A percentile compares a stretch with the other conserved stretches of the same genome.
These are phyloP conservation scores for Exophiala calicioides DNA, from an alignment of 2,329 filamentous ascomycete genomes.

Conservation along the genomic window DNA sequence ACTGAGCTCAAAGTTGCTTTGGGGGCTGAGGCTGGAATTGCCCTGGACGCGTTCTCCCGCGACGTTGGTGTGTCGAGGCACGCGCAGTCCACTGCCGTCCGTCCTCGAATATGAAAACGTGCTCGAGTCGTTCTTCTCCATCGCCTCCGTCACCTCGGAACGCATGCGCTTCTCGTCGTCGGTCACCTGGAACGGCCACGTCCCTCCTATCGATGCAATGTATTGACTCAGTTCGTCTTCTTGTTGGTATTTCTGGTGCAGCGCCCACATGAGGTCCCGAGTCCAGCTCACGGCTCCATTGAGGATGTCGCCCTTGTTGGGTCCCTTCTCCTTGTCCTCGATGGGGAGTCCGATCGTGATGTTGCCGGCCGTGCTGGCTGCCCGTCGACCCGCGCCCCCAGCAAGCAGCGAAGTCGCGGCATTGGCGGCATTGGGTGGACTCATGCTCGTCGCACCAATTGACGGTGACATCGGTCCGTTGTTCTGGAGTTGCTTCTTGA, in stretches of 20 bases:
- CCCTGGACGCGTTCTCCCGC: constrained; percentile 71
- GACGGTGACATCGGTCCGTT: constrained; percentile 87
- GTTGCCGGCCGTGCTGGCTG: constrained; percentile 72
- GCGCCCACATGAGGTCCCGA: constrained; percentile 94
- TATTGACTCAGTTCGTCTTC: constrained; percentile 81
- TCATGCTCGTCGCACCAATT: constrained; percentile 67
- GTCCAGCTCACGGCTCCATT: constrained; percentile 98
- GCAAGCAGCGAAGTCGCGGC: constrained; percentile 81
- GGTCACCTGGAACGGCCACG: constrained; percentile 76
- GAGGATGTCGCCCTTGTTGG: constrained; percentile 97
- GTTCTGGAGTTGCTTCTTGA: constrained; percentile 90
- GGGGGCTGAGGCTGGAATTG: constrained; percentile 54
- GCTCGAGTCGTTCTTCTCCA: constrained; percentile 73
- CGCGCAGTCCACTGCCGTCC: constrained; percentile 80
- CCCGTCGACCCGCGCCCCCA: constrained; percentile 78
- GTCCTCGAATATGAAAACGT: constrained; percentile 83
- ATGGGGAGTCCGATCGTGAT: constrained; percentile 91
- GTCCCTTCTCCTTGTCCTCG: constrained; percentile 97
- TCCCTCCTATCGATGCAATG: constrained; percentile 70
- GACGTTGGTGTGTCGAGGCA: constrained; percentile 90
- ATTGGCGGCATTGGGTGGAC: constrained; percentile 58
- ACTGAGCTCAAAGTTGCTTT: constrained; percentile 63
- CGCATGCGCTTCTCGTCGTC: constrained; percentile 97
- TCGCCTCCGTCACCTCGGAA: constrained; percentile 82
- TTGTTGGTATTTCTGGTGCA: constrained; percentile 84